Conservation (phyloP, 768 basidiomycete genomes). For the Tylopilus balloui region DNA sequence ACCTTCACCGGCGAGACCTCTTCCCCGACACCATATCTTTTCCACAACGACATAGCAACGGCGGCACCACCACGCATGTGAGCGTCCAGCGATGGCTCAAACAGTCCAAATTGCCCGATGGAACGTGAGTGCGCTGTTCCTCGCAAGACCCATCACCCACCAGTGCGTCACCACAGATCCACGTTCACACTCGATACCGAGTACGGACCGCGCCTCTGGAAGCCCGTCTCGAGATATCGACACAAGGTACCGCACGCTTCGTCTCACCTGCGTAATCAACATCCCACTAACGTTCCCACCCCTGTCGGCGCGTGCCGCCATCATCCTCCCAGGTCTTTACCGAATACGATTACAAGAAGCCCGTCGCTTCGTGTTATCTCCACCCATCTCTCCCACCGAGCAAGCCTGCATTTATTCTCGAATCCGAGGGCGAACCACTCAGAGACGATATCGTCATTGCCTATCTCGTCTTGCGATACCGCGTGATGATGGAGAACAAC, state of each 20-base stretch:
- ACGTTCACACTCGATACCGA: slow-evolving; percentile 21
- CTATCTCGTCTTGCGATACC: slow-evolving; percentile 27
- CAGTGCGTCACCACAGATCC: slow-evolving; percentile 4
- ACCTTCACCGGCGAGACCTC: slow-evolving; percentile 26
- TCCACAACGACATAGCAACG: slow-evolving; percentile 8
- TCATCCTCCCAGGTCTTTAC: slow-evolving; percentile 19
- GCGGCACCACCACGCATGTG: not conserved
- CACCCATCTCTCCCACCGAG: not conserved
- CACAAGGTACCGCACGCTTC: slow-evolving; percentile 24
- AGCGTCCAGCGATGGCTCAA: slow-evolving; percentile 28
- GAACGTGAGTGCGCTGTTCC: slow-evolving; percentile 17
- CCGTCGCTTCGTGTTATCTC: slow-evolving; percentile 23
- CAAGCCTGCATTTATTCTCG: slow-evolving; percentile 22
- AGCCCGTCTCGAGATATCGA: slow-evolving; percentile 18
- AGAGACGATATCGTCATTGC: slow-evolving; percentile 29
- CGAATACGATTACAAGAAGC: slow-evolving; percentile 20
- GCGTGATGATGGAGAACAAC: slow-evolving; percentile 20
- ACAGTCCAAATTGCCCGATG: slow-evolving; percentile 20
- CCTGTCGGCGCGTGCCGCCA: not conserved
- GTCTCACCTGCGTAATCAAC: no score
- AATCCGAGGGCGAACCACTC: slow-evolving; percentile 22
- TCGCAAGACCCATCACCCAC: not conserved
- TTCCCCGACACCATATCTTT: slow-evolving; percentile 28
- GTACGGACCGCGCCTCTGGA: slow-evolving; percentile 27
- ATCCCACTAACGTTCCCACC: not conserved